Evolutionary conservation across 2,329 filamentous ascomycete species (phyloP), one percentile per base, ranked within the genome.

Genomic region (Xylaria sp.): DNA sequence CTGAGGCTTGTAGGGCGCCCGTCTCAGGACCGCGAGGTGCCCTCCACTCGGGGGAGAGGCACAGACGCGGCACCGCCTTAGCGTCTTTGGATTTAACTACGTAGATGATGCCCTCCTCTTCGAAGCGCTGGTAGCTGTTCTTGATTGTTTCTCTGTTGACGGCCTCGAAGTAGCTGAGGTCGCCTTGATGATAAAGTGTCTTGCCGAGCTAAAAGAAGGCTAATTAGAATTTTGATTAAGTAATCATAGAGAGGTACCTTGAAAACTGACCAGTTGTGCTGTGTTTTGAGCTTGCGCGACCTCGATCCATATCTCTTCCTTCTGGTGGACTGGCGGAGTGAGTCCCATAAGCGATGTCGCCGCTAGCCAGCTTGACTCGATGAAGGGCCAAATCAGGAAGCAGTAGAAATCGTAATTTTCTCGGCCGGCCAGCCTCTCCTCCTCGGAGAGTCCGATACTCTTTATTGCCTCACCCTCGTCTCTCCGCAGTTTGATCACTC

Each of bases 361-460:
- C 10, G 92, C 93, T 1, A 99, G 84, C 95, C 95, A 99, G 54
- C 86, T 90, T 0, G 93, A 90, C 76, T 99, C 95, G 67, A 98
- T 93, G 69, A 99, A 99, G 0, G 95, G 95, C 95, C 95, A 99
- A 65, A 99, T 92, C 19, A 99, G 79, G 82, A 98, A 99, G 78
- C 94, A 98, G 78, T 98, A 98, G 77, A 99, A 99, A 73, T 99
- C 95, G 71, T 91, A 99, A 71, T 97, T 98, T 76, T 99, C 95
- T 37, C 94, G 83, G 1, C 95, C 95, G 6, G 85, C 87, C 29
- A 84, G 82, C 17, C 93, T 85, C 75, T 99, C 95, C 3, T 84
- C 79, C 5, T 90, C 86, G 17, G 90, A 89, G 7, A 99, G 81
- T 4, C 92, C 92, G 37, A 97, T 80, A 57, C 80, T 86, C 0